Conservation (phyloP, 1,284 basidiomycete genomes). For the Coniophora puteana region DNA sequence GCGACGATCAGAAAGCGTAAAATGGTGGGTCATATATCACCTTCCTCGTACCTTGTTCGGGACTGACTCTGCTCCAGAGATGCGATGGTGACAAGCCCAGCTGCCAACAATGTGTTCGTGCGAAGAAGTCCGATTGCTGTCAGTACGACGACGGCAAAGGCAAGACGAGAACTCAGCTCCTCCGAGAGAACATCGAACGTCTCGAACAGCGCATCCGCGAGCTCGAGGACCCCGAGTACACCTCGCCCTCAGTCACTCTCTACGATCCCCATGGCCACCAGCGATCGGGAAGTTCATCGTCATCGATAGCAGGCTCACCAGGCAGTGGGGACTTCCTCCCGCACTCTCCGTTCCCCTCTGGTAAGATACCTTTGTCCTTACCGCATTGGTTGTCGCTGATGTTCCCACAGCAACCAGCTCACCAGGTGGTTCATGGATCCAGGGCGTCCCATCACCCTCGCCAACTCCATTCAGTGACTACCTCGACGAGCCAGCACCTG, state of each 20-base stretch:
- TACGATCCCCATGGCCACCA: slow-evolving; percentile 49
- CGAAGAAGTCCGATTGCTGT: slow-evolving; percentile 55
- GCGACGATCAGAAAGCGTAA: slow-evolving; percentile 59
- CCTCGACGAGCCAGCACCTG: slow-evolving; percentile 48
- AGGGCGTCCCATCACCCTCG: slow-evolving; percentile 38
- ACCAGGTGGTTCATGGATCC: slow-evolving; percentile 29
- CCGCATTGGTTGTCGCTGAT: slow-evolving; percentile 23
- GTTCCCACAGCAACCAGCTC: slow-evolving; percentile 19
- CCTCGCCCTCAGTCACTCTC: slow-evolving; percentile 46
- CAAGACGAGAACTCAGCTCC: slow-evolving; percentile 58
- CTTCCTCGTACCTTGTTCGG: slow-evolving; percentile 9
- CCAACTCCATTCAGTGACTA: slow-evolving; percentile 50
- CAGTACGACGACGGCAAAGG: slow-evolving; percentile 65
- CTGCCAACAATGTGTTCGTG: slow-evolving; percentile 57
- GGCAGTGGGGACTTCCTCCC: slow-evolving; percentile 51
- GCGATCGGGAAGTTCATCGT: slow-evolving; percentile 58
- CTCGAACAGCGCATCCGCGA: slow-evolving; percentile 54
- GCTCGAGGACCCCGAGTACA: slow-evolving; percentile 57
- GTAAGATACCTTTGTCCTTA: slow-evolving; percentile 27
- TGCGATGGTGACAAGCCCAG: slow-evolving; percentile 58
- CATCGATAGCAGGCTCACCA: slow-evolving; percentile 57
- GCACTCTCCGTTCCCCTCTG: slow-evolving; percentile 60
- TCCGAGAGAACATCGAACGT: slow-evolving; percentile 54
- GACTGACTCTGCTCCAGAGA: slow-evolving; percentile 33
- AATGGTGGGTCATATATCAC: slow-evolving; percentile 49